Base-by-base conservation (phyloP, 805 yeast genomes). In the Ogataea trehalophila region DNA sequence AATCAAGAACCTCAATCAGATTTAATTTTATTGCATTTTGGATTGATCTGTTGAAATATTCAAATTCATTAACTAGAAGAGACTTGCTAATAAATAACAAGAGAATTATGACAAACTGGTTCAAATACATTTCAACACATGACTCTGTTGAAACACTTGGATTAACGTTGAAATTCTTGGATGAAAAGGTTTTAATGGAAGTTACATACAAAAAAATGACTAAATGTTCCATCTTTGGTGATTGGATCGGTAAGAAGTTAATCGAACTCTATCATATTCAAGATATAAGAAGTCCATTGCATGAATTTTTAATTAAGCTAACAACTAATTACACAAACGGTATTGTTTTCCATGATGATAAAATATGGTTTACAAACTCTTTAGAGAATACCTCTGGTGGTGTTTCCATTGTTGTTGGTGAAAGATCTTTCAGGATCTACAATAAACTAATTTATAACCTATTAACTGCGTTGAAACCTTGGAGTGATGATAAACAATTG, bases 161-260 rank as follows among this genome's bases (percentile, higher is more conserved):
- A 0, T 44, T 60, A 20, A 68, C 83, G 0, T 47, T 87, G 3
- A 61, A 64, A 0, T 72, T 80, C 23, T 67, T 88, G 48, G 77
- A 73, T 16, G 59, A 66, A 1, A 67, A 70, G 20, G 74, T 91
- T 2, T 58, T 88, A 34, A 62, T 68, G 26, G 97, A 91, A 54
- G 58, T 69, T 2, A 66, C 75, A 13, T 85, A 81, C 60, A 79
- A 79, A 54, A 83, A 81, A 57, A 70, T 83, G 50, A 77, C 89
- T 0, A 91, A 90, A 61, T 77, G 88, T 50, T 79, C 80, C 50
- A 75, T 90, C 15, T 76, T 92, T 58, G 88, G 87, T 56, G 97
- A 91, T 60, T 79, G 85, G 72, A 78, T 83, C 20, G 59, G 89
- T 48, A 72, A 74, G 26, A 80, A 80, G 45, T 54, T 88, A 31